Base-by-base conservation (phyloP, 2,329 filamentous ascomycete genomes). In the Penicillium sp. region DNA sequence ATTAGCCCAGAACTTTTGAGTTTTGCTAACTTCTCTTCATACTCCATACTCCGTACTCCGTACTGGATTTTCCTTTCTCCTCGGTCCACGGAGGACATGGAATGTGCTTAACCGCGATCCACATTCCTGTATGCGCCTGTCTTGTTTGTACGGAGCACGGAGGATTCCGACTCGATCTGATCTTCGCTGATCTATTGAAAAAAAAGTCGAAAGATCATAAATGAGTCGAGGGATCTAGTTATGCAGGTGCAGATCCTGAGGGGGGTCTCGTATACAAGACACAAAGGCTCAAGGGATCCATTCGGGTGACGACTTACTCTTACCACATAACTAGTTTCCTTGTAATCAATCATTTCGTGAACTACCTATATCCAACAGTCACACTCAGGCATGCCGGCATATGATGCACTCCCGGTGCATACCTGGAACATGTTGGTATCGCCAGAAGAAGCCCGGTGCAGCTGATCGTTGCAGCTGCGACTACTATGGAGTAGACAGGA, bases 241-340 rank as follows among this genome's bases (percentile, higher is more conserved):
- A 35, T 54, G 54, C 56, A 59, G 58, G 56, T 56, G 58, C 46
- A 41, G 49, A 57, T 57, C 56, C 54, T 54, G 52, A 42, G 38
- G 39, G 33, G 41, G 14, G 33, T 36, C 41, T 49, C 46, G 46
- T 49, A 39, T 45, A 33, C 42, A 37, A 28, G 22, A 14, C 39
- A 34, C 38, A 25, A 27, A 29, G 35, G 35, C n/a, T n/a, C n/a
- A n/a, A n/a, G n/a, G n/a, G n/a, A n/a, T 30, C 41, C 39, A 43
- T 33, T 22, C n/a, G 13, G 18, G 35, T 10, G 4, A 34, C 41
- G 10, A 16, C 37, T 43, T 18, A 10, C 25, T 29, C 11, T 22
- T 38, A 29, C 16, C 22, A 29, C 27, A 16, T 19, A 2, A n/a
- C 19, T 22, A 22, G 19, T 22, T 22, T 22, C n/a, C n/a, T n/a